Conservation (phyloP, 768 basidiomycete species). For the Leccinum disarticulatum region DNA sequence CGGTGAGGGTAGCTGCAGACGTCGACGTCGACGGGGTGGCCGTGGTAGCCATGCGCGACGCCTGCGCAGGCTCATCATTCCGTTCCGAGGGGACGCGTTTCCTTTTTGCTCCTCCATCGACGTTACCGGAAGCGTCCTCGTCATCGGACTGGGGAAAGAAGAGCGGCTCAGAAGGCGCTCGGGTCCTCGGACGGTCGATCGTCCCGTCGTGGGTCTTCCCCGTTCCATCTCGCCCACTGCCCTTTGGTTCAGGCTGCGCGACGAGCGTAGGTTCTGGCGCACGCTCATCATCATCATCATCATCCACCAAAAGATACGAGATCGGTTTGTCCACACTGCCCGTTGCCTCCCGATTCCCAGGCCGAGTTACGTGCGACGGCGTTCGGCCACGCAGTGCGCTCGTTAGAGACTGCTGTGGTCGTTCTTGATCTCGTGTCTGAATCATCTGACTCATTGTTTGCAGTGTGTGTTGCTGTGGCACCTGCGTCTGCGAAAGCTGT, state of each 20-base stretch:
- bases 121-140: not conserved
- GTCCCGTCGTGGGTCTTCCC: not conserved
- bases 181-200: slow-evolving; percentile 10
- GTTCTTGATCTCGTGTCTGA: not conserved
- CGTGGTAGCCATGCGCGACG: not conserved
- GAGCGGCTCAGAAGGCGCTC: slow-evolving; percentile 23
- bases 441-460: slow-evolving; percentile 1
- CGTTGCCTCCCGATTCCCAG: not conserved
- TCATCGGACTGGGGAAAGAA: slow-evolving; percentile 29
- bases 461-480: slow-evolving; percentile 4
- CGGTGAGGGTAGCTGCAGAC: not conserved
- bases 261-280: slow-evolving; percentile 23
- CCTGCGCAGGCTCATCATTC: not conserved
- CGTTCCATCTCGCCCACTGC: not conserved
- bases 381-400: not conserved
- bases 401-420: slow-evolving; percentile 3
- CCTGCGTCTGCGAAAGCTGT: slow-evolving; percentile 21
- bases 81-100: not conserved
- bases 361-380: not conserved
- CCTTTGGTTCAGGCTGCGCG: slow-evolving; percentile 9
- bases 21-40: not conserved
- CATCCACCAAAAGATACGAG: slow-evolving; percentile 6
- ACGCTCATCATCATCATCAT: not conserved
- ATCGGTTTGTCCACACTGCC: not conserved
- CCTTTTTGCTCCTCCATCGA: slow-evolving; percentile 3